A percentile compares a stretch with the other conserved stretches of the same genome.
These are phyloP conservation scores for Trypanosoma avium DNA, from an alignment of 208 protist genomes.

Conservation along the genomic window DNA sequence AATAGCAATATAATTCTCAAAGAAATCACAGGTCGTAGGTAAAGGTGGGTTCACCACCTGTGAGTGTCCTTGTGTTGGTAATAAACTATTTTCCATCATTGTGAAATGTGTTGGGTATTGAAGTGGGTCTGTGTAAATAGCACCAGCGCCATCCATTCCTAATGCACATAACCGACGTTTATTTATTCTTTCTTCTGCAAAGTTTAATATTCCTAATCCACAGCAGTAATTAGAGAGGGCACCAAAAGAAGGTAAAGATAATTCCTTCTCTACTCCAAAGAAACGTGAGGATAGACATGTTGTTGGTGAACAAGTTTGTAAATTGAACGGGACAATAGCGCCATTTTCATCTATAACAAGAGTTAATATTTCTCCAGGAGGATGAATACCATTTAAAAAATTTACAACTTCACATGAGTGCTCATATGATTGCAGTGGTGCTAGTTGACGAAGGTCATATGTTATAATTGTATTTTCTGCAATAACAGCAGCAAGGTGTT, in stretches of 20 bases:
- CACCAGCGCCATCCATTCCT: constrained; percentile 66
- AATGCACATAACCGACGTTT: constrained; percentile 50
- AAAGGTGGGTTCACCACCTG: constrained; percentile 79
- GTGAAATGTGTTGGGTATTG: constrained; percentile 7
- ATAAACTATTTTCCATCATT: constrained; percentile 29
- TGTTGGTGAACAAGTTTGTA: constrained; percentile 19
- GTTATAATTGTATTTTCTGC: constrained; percentile 39
- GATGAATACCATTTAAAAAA: constrained; percentile 27
- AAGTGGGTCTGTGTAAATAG: constrained; percentile 35
- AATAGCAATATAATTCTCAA: constrained; percentile 33
- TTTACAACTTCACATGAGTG: constrained; percentile 46
- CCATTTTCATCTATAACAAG: constrained; percentile 71
- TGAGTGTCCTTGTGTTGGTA: too few relatives aligned
- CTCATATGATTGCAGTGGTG: constrained; percentile 26
- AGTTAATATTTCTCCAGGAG: constrained; percentile 15
- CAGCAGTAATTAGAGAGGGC: constrained; percentile 48
- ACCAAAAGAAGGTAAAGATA: constrained; percentile 37
- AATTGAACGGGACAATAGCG: constrained; percentile 44
- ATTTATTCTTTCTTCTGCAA: too few relatives aligned
- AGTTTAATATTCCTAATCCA: constrained; percentile 33
- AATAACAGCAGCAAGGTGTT: constrained; percentile 45
- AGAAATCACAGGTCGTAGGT: constrained; percentile 48
- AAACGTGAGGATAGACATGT: constrained; percentile 32
- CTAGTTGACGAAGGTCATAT: constrained; percentile 46
- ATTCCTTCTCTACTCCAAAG: constrained; percentile 32